Evolutionary conservation across 768 basidiomycete genomes (phyloP), one percentile per base, ranked within the genome.

Genomic region (Podaxis carcinomalis): DNA sequence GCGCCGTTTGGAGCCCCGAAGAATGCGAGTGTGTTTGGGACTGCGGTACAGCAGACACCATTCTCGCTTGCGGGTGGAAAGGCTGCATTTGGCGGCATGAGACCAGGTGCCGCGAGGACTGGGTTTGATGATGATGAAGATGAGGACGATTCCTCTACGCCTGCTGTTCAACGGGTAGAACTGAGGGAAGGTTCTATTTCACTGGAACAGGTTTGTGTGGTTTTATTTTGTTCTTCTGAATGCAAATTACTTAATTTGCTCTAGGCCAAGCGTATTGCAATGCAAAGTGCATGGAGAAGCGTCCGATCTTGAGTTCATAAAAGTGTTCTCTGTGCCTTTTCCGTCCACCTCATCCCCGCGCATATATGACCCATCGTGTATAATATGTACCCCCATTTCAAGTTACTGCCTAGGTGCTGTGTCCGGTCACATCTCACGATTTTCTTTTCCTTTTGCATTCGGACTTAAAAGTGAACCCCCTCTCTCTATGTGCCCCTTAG

Each of bases 271-370:
- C 86, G 92, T 50, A 94, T 94, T 65, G 86, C 92, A 16, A 83
- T 94, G 85, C 92, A 93, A 72, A 93, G 92, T 64, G 92, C 92
- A 46, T 94, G 92, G 92, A 83, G 92, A 70, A 80, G 88, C 67
- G 78, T 82, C 44, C 79, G 85, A 60, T 81, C 78, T 68, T 89
- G 68, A 77, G 63, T 19, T 35, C 32, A 5, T 16, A 51, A 51
- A 23, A 10, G 37, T 37, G 19, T 10, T 54, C 36, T n/a, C 16
- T 19, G 19, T 40, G 37, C 51, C 16, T 10, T 27, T 13, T 27
- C 13, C 36, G 4, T 16, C 39, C 27, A 55, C 39, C 39, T 27
- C 37, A 27, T 40, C 37, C 57, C 16, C 39, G 14, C 21, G 11
- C 49, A 36, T 21, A 37, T 51, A 47, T 39, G 46, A 40, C 37